Base-by-base conservation (phyloP, 495 filamentous ascomycete species). In the Aspergillus steynii region DNA sequence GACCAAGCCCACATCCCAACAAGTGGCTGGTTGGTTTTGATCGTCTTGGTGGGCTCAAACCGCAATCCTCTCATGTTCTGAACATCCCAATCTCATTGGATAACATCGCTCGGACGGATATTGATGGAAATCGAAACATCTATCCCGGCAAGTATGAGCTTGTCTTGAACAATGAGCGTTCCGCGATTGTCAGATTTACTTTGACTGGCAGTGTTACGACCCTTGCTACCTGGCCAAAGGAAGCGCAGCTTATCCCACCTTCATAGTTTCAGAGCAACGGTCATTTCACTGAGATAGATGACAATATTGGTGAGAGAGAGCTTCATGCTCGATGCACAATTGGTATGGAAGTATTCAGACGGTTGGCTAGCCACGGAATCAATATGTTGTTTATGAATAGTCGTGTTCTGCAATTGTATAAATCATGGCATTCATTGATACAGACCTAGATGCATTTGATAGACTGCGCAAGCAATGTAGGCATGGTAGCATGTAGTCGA, bases 81-180 rank as follows among this genome's bases (percentile, higher is more conserved):
- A 66, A 53, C 8, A 64, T 91, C 51, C 73, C 76, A 2, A 64
- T 88, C 55, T 85, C 78, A n/a, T 64, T 90, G 29, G 88, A 83
- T 15, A 79, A 75, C 47, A 61, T 91, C 25, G 83, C 85, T 2
- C 74, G 88, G 5, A 77, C 80, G 0, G 83, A 90, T 62, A 78
- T 77, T 32, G 63, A 60, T 3, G 88, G 88, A 1, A 83, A 89
- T 65, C 78, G 76, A 26, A 73, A 88, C 27, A 55, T 91, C 46
- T 90, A 88, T 66, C 88, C 88, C 1, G 88, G 88, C 2, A 75
- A 69, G 0, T 90, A 91, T 67, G 79, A 75, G 27, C 29, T 91
- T 60, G 68, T 79, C 32, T 61, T 91, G 55, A 88, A 91, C 46
- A 73, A 71, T 51, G 73, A 77, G 55, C 60, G 73, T 3, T 68